A percentile compares a stretch with the other conserved stretches of the same genome.
Conservation (phyloP, 352 stramenopile species). For the Globisporangium splendens region DNA sequence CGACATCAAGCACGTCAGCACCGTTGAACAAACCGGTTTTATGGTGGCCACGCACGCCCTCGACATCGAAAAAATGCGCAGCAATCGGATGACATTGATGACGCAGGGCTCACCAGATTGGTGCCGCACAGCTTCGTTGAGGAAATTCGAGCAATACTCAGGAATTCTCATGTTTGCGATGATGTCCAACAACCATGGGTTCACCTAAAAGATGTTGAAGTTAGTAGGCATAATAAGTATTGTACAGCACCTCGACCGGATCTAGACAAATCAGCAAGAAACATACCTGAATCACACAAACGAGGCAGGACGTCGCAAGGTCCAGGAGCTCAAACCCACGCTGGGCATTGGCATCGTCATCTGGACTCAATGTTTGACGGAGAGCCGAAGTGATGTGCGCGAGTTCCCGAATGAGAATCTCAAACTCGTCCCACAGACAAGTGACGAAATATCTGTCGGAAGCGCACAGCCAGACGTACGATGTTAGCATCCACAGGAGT, state of each 20-base stretch:
- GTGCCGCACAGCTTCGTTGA: conserved; percentile 67
- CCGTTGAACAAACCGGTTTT: conserved; percentile 48
- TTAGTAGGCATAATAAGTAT: neutral
- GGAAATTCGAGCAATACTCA: conserved; percentile 56
- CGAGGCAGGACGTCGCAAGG: conserved; percentile 72
- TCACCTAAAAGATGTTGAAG: conserved; percentile 31
- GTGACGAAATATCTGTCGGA: conserved; percentile 63
- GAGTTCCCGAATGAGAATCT: conserved; percentile 66
- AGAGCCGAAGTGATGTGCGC: conserved; percentile 60
- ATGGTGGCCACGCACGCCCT: conserved; percentile 49
- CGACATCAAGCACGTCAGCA: conserved; percentile 54
- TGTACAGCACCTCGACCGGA: no score
- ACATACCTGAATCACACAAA: conserved; percentile 71
- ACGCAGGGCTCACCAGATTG: conserved; percentile 58
- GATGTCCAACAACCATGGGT: conserved; percentile 56
- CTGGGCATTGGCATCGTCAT: conserved; percentile 62
- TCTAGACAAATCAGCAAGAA: neutral
- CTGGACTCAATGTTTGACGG: conserved; percentile 54
- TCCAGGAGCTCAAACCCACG: conserved; percentile 66
- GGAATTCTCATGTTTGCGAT: conserved; percentile 54
- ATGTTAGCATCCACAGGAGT: no score
- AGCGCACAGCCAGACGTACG: no score
- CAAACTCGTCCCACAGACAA: conserved; percentile 78
- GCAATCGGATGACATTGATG: conserved; percentile 59
- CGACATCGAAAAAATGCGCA: conserved; percentile 65